Conservation (phyloP, 805 yeast genomes). For the Candida gorgasii region DNA sequence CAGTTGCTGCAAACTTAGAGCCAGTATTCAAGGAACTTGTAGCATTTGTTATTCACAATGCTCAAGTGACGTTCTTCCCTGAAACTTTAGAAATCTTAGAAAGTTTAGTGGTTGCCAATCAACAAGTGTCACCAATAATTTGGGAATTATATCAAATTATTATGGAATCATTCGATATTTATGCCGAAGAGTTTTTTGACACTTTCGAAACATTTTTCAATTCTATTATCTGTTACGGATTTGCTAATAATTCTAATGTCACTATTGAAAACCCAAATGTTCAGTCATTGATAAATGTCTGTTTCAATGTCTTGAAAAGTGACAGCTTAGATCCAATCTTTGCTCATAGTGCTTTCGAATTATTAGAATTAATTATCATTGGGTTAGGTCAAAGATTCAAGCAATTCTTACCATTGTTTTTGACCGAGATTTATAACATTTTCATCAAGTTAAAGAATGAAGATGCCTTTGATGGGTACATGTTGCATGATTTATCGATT, state of each 20-base stretch:
- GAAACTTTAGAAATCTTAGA: slow-evolving; percentile 50
- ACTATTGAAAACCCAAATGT: slow-evolving; percentile 41
- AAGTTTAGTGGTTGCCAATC: slow-evolving; percentile 55
- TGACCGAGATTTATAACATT: slow-evolving; percentile 37
- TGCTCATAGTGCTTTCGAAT: slow-evolving; percentile 40
- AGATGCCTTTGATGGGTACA: slow-evolving; percentile 45
- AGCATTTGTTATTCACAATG: slow-evolving; percentile 37
- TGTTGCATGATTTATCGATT: slow-evolving; percentile 44
- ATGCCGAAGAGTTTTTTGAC: slow-evolving; percentile 60
- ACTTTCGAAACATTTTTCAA: slow-evolving; percentile 58
- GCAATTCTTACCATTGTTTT: slow-evolving; percentile 32
- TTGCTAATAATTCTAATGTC: slow-evolving; percentile 29
- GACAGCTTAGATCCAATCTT: slow-evolving; percentile 42
- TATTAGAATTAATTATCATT: slow-evolving; percentile 35
- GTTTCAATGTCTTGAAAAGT: slow-evolving; percentile 34
- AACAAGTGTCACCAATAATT: slow-evolving; percentile 47
- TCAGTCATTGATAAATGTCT: slow-evolving; percentile 36
- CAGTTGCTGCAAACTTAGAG: slow-evolving; percentile 38
- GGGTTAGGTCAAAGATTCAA: slow-evolving; percentile 31
- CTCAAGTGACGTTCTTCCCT: slow-evolving; percentile 39
- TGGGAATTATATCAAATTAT: slow-evolving; percentile 55
- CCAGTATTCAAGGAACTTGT: slow-evolving; percentile 33
- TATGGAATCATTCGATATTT: slow-evolving; percentile 56
- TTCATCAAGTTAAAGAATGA: slow-evolving; percentile 35
- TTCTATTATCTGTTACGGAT: slow-evolving; percentile 53